Base-by-base conservation (phyloP, 768 basidiomycete species). In the Trametes gibbosa region DNA sequence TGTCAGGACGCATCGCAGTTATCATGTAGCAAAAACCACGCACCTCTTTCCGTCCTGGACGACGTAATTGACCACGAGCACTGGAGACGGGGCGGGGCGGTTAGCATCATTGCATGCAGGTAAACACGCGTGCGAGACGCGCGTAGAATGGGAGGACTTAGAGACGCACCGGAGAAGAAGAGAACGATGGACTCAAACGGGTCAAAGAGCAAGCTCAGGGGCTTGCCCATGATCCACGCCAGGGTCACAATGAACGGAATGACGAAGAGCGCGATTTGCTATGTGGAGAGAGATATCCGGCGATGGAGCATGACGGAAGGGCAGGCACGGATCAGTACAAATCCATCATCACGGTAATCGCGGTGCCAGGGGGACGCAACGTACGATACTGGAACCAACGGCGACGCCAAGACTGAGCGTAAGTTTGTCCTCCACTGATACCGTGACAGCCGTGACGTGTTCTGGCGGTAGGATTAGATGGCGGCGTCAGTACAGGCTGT, bases 361-460 rank as follows among this genome's bases (percentile, higher is more conserved):
- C 29, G 41, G 52, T 45, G 51, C 29, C 46, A 6, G 42, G 32
- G 21, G 34, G 43, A 19, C 41, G 7, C 5, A 17, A 78, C 86
- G 69, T 67, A 90, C 89, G 35, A 91, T 87, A 63, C 87, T 87
- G 1, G 88, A 89, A 46, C 93, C 90, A 17, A 93, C 90, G n/a
- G 95, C 92, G 21, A 96, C 91, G 24, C 89, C 87, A 55, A 97
- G 77, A 67, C 90, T 91, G 6, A 97, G 80, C 45, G 90, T 90
- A 21, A 97, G 75, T 71, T 95, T 93, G 72, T 88, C 84, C 73
- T 95, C 95, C 58, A 92, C 88, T 0, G 94, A 91, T 7, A 95
- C 94, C 0, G 89, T 88, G 25, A 97, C 92, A 14, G 95, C 94
- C 2, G 93, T 97, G 39, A 87, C 87, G 68, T 95, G 94, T 68